Evolutionary conservation across 768 basidiomycete genomes (phyloP).

Genomic region (Naganishia vishniacii): DNA sequence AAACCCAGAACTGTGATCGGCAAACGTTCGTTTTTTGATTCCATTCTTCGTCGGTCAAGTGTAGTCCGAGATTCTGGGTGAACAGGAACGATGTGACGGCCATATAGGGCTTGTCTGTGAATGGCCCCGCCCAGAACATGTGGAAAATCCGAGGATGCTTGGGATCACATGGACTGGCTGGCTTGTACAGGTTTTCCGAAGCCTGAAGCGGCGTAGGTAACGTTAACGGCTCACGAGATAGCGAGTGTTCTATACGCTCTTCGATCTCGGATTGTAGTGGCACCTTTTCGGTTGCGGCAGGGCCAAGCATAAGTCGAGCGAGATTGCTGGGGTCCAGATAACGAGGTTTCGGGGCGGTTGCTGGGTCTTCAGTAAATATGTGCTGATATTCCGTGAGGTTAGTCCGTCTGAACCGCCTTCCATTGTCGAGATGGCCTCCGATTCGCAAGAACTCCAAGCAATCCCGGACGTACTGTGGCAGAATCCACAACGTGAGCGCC

Average conservation of each 20-base stretch:
- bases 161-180: slow-evolving; percentile 63
- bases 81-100: slow-evolving; percentile 90
- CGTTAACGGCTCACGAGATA: slow-evolving; percentile 36
- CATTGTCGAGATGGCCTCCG: slow-evolving; percentile 81
- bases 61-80: slow-evolving; percentile 86
- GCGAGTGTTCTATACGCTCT: slow-evolving; percentile 21
- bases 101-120: slow-evolving; percentile 97
- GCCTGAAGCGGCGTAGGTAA: slow-evolving; percentile 38
- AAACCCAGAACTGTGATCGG: slow-evolving; percentile 90
- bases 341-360: slow-evolving; percentile 18
- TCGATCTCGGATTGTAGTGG: not conserved
- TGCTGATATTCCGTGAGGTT: slow-evolving; percentile 80
- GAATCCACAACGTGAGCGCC: not conserved
- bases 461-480: slow-evolving; percentile 84
- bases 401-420: slow-evolving; percentile 65
- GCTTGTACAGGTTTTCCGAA: slow-evolving; percentile 34
- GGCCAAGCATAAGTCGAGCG: slow-evolving; percentile 27
- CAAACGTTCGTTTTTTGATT: slow-evolving; percentile 57
- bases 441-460: slow-evolving; percentile 91
- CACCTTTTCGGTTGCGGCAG: slow-evolving; percentile 3
- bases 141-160: slow-evolving; percentile 86
- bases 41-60: slow-evolving; percentile 53
- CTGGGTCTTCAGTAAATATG: slow-evolving; percentile 66
- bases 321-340: slow-evolving; percentile 9
- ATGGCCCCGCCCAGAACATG: slow-evolving; percentile 98